Conservation (phyloP, 148 eudicot genomes). For the Diospyros kaki region DNA sequence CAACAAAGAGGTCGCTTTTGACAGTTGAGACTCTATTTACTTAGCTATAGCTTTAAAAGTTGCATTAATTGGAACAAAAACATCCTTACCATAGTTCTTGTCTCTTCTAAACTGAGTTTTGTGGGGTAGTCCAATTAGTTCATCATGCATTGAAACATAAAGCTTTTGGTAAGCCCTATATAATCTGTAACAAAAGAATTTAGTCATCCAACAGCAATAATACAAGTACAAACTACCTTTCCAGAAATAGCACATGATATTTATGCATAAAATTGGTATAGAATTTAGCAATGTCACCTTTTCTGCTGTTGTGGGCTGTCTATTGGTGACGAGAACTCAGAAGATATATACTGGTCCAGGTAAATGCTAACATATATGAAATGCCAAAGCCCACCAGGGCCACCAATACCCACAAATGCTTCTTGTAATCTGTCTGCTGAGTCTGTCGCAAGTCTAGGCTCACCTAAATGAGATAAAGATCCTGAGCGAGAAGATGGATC, state of each 20-base stretch:
- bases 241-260: not conserved
- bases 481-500: constrained; percentile 66
- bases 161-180: constrained; percentile 88
- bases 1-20: not conserved
- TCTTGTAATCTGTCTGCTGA: constrained; percentile 49
- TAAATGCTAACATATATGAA: constrained; percentile 82
- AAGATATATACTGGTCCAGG: constrained; percentile 86
- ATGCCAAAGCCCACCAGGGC: constrained; percentile 97
- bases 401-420: constrained; percentile 56
- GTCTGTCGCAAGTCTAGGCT: constrained; percentile 36
- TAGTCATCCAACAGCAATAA: not conserved
- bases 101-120: constrained; percentile 96
- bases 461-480: constrained; percentile 61
- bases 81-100: constrained; percentile 74
- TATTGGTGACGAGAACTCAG: constrained; percentile 87
- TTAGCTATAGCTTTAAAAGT: not conserved
- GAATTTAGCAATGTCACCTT: constrained; percentile 37
- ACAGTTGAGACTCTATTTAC: not conserved
- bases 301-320: constrained; percentile 73
- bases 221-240: not conserved
- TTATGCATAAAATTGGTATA: constrained; percentile 7
- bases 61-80: not conserved
- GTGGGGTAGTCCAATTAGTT: constrained; percentile 67
- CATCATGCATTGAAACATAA: constrained; percentile 86
- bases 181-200: constrained; percentile 47